A percentile compares a stretch with the other conserved stretches of the same genome.
phyloP scores from a whole-genome alignment of 305 asterid species.

The Coffea humblotiana region DNA sequence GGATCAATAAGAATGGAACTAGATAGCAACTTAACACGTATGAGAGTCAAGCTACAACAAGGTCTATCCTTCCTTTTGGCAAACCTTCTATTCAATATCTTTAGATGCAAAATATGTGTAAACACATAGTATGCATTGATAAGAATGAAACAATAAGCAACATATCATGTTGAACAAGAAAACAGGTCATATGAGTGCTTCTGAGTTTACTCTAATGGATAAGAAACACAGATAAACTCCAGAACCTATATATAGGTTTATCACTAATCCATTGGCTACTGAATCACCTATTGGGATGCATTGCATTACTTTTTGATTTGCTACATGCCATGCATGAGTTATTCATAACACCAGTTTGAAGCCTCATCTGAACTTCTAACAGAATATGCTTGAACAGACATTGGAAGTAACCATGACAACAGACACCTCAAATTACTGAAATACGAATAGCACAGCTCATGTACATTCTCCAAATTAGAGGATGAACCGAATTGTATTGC shows the following conservation, averaged over 20 bases:
- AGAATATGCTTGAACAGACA: background rate
- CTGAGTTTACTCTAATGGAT: background rate
- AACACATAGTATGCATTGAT: background rate
- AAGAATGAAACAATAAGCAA: background rate
- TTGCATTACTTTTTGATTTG: background rate
- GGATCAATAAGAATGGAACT: background rate
- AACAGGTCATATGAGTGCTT: background rate
- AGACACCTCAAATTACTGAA: background rate
- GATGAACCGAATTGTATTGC: background rate
- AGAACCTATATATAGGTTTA: background rate
- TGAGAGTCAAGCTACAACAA: background rate
- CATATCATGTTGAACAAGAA: background rate
- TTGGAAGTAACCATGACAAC: background rate
- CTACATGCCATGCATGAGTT: background rate
- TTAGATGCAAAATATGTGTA: background rate
- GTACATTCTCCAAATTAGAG: background rate
- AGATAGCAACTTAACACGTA: background rate
- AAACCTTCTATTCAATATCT: background rate
- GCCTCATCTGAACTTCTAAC: conserved; percentile 5
- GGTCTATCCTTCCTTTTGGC: no score
- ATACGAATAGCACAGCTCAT: background rate
- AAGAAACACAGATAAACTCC: background rate
- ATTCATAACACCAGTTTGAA: background rate
- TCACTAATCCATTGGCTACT: background rate
- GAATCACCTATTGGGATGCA: background rate